A percentile compares a stretch with the other conserved stretches of the same genome.
Conservation (phyloP, 495 filamentous ascomycete species). For the Tuber brumale region DNA sequence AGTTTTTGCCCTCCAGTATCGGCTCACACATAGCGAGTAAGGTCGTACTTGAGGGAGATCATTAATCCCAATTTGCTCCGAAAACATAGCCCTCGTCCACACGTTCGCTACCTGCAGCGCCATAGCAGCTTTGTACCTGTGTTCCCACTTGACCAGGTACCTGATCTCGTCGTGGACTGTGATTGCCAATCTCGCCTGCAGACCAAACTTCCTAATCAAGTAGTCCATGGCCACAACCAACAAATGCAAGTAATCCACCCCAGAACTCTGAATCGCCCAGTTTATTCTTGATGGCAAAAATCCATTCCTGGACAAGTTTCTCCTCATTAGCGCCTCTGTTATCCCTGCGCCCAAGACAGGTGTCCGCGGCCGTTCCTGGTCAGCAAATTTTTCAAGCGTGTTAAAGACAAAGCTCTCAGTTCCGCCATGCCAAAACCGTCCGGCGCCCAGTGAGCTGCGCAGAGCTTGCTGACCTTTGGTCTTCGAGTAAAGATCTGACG, state of each 20-base stretch:
- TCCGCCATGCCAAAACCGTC: conserved; percentile 88
- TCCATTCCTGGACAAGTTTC: conserved; percentile 78
- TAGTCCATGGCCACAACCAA: conserved; percentile 93
- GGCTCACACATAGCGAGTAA: not conserved
- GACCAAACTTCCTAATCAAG: conserved; percentile 75
- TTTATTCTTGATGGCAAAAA: conserved; percentile 97
- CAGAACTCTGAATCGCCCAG: conserved; percentile 96
- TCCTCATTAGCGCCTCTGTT: conserved; percentile 84
- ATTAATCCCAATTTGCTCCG: conserved; percentile 90
- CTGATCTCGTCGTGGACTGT: conserved; percentile 98
- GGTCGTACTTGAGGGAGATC: conserved; percentile 66
- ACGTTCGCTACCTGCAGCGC: conserved; percentile 90
- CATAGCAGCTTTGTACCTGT: conserved; percentile 82
- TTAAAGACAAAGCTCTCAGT: conserved; percentile 99
- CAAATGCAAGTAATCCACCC: conserved; percentile 95
- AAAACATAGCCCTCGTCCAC: conserved; percentile 96
- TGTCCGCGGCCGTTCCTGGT: conserved; percentile 84
- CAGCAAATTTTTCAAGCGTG: conserved; percentile 90
- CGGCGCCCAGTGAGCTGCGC: conserved; percentile 60
- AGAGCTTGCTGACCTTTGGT: conserved; percentile 82
- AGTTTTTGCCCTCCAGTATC: not conserved
- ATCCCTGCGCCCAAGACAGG: conserved; percentile 95
- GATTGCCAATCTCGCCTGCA: conserved; percentile 76
- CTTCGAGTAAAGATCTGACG: conserved; percentile 70
- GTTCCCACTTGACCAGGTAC: conserved; percentile 77